Evolutionary conservation across 345 rosid species (phyloP), one percentile per base, ranked within the genome.

Genomic region (Durio zibethinus): DNA sequence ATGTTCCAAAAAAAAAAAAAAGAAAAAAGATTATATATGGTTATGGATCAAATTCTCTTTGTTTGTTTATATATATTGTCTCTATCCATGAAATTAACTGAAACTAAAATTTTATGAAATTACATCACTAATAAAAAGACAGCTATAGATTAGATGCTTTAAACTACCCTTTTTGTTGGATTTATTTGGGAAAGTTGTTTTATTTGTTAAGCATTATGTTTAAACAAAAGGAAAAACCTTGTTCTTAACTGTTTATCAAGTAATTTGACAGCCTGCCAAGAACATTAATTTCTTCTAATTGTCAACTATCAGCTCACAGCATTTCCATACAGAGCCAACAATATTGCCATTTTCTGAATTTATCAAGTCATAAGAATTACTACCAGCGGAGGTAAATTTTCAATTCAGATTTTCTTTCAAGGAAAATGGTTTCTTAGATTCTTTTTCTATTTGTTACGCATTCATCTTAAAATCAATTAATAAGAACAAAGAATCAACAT

Each of bases 21-120:
- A 67, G 1, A 33, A 33, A 20, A 10, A 25, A 50, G 0, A 5
- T 71, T 29, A 31, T 20, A 33, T 15, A 40, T 56, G 21, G 21
- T 72, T 35, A 27, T 71, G n/a, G n/a, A 23, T 40, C 20, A 45
- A 47, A 36, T 10, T 27, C 4, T 78, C 29, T 71, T 72, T 76
- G 71, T 82, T 73, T 25, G 47, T 25, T 69, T 68, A 65, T 18
- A 35, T 70, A 73, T 71, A 69, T 56, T 68, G 82, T 75, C 74
- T 25, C 38, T 64, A 11, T 77, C 81, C 66, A 40, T 82, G 79
- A 74, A 79, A 62, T 69, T 38, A 75, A 81, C 74, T 76, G 6
- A 69, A 56, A 78, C 78, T 71, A 15, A 67, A 63, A 47, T 69
- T 73, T 61, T 75, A 29, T 4, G 56, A 61, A 76, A 35, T 29